phyloP scores from a whole-genome alignment of 1,284 basidiomycete genomes.

The Tilletia walkeri region DNA sequence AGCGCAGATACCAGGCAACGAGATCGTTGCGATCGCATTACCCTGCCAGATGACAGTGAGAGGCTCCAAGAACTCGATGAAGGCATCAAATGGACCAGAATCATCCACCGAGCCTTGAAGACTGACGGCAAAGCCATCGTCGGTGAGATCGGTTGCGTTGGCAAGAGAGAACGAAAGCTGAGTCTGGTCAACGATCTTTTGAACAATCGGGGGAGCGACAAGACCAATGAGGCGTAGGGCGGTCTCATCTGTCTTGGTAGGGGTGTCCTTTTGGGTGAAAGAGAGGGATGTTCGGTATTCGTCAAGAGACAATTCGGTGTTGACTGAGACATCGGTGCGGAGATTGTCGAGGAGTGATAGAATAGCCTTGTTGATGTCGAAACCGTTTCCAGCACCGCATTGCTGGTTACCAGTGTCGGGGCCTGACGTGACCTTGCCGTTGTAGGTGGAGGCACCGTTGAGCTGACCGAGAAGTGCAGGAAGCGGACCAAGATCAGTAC shows the following conservation, averaged over 20 bases:
- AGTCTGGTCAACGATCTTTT: slow-evolving; percentile 67
- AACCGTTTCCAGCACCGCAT: slow-evolving; percentile 63
- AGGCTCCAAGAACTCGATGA: slow-evolving; percentile 52
- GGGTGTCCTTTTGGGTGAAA: slow-evolving; percentile 67
- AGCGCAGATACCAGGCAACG: slow-evolving; percentile 69
- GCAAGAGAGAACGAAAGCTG: slow-evolving; percentile 64
- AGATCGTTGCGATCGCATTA: slow-evolving; percentile 66
- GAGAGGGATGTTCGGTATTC: slow-evolving; percentile 62
- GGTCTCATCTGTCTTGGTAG: slow-evolving; percentile 67
- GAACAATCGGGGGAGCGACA: slow-evolving; percentile 63
- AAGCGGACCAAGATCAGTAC: slow-evolving; percentile 68
- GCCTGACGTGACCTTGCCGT: slow-evolving; percentile 63
- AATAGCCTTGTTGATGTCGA: slow-evolving; percentile 63
- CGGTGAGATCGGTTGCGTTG: slow-evolving; percentile 64
- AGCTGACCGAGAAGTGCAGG: slow-evolving; percentile 65
- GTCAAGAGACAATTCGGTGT: slow-evolving; percentile 40
- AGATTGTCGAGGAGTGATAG: slow-evolving; percentile 66
- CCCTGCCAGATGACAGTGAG: slow-evolving; percentile 68
- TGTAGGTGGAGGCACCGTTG: slow-evolving; percentile 64
- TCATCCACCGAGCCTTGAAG: slow-evolving; percentile 48
- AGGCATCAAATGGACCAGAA: slow-evolving; percentile 61
- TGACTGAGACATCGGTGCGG: slow-evolving; percentile 61
- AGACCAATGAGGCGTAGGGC: slow-evolving; percentile 70
- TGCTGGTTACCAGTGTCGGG: slow-evolving; percentile 56
- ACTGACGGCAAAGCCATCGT: slow-evolving; percentile 54